Percentiles rank a stretch among this genome's conserved stretches.
Conservation (phyloP, 1,139 yeast species). For the Ogataea hybrid region DNA sequence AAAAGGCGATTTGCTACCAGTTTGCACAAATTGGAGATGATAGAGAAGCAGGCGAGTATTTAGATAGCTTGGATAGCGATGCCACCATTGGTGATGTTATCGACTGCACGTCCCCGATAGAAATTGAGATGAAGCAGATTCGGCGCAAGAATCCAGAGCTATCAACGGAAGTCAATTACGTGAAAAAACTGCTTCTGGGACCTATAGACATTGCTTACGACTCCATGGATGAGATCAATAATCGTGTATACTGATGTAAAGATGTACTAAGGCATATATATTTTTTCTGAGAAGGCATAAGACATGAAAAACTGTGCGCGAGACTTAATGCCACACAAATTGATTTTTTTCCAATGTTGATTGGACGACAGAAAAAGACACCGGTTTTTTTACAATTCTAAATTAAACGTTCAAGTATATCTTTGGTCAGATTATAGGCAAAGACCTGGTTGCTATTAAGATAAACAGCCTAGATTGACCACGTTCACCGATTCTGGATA, state of each 20-base stretch:
- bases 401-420: constrained; percentile 7
- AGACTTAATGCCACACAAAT: constrained; percentile 3
- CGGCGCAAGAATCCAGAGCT: constrained; percentile 19
- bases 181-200: constrained; percentile 22
- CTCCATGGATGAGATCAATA: constrained; percentile 23
- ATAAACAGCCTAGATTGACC: not conserved
- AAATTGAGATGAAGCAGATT: constrained; percentile 22
- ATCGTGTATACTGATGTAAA: constrained; percentile 13
- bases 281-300: constrained; percentile 1
- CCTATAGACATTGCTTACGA: constrained; percentile 25
- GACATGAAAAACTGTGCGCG: not conserved
- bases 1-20: constrained; percentile 20
- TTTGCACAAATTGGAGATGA: constrained; percentile 26
- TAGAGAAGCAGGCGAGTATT: constrained; percentile 18
- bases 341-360: constrained; percentile 7
- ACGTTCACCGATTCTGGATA: not conserved
- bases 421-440: constrained; percentile 8
- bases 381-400: constrained; percentile 5
- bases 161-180: constrained; percentile 24
- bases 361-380: constrained; percentile 14
- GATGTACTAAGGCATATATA: constrained; percentile 2
- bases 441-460: constrained; percentile 3
- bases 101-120: constrained; percentile 26
- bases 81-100: constrained; percentile 22
- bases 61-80: constrained; percentile 21